Evolutionary conservation across 495 filamentous ascomycete genomes (phyloP).

Genomic region (Thozetella sp.): DNA sequence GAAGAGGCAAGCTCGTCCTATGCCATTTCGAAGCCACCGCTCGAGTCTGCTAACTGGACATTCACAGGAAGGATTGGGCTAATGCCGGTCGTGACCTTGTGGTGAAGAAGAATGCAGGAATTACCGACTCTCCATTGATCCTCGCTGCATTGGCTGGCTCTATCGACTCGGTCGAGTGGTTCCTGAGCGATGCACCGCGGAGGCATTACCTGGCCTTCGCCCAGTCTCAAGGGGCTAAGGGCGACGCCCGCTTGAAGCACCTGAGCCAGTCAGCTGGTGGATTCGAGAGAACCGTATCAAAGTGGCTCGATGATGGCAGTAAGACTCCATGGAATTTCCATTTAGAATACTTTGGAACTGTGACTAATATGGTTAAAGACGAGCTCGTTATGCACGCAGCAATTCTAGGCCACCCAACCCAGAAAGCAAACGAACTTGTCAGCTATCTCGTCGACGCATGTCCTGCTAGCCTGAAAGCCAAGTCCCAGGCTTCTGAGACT

Average conservation of each 20-base stretch:
- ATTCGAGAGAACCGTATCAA: slow-evolving; percentile 58
- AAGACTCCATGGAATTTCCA: slow-evolving; percentile 19
- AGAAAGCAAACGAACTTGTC: slow-evolving; percentile 52
- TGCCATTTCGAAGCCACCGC: too few species aligned
- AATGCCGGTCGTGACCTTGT: slow-evolving; percentile 45
- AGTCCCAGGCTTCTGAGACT: slow-evolving; percentile 55
- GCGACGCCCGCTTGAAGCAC: slow-evolving; percentile 57
- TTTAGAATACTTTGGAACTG: background rate
- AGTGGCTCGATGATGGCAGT: slow-evolving; percentile 61
- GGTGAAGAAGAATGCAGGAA: slow-evolving; percentile 16
- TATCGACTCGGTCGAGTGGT: slow-evolving; percentile 68
- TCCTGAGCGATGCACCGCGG: slow-evolving; percentile 64
- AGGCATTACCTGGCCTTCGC: slow-evolving; percentile 65
- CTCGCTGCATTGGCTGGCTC: slow-evolving; percentile 56
- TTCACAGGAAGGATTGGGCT: slow-evolving; percentile 52
- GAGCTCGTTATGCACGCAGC: slow-evolving; percentile 69
- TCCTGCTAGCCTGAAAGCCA: slow-evolving; percentile 60
- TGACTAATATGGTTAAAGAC: slow-evolving; percentile 38
- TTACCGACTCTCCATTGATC: slow-evolving; percentile 55
- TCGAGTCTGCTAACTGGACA: background rate
- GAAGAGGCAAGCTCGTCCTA: slow-evolving; percentile 56
- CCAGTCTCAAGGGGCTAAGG: slow-evolving; percentile 47
- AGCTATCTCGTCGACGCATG: slow-evolving; percentile 59
- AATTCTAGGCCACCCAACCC: slow-evolving; percentile 41
- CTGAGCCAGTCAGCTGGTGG: slow-evolving; percentile 54